A percentile compares a stretch with the other conserved stretches of the same genome.
Evolutionary conservation across 768 basidiomycete species (phyloP).

Genomic region (Mycena amicta): DNA sequence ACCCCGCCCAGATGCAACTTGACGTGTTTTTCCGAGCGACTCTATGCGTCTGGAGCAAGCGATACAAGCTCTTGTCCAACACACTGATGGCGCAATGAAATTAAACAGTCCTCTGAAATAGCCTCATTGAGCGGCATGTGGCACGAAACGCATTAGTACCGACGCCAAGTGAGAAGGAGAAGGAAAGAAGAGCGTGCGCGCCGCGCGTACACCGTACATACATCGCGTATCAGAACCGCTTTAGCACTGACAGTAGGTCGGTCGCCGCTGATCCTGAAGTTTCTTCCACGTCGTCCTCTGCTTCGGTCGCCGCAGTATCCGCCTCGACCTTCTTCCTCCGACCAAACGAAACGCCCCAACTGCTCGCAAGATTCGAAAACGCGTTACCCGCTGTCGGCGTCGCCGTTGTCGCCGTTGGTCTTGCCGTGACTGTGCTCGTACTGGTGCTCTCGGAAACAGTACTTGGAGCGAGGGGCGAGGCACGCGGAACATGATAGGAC

Average conservation of each 20-base stretch:
- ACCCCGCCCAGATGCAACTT: background rate
- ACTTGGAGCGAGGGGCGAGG: constrained; percentile 45
- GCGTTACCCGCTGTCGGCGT: constrained; percentile 50
- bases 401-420: constrained; percentile 21
- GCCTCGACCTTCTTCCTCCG: constrained; percentile 48
- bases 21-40: constrained; percentile 12
- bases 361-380: constrained; percentile 60
- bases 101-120: too few relatives aligned
- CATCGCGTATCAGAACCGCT: constrained; percentile 31
- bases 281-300: constrained; percentile 28
- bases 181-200: background rate
- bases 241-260: constrained; percentile 34
- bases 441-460: constrained; percentile 28
- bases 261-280: constrained; percentile 36
- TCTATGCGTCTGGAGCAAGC: background rate
- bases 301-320: constrained; percentile 30
- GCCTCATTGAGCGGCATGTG: too few relatives aligned
- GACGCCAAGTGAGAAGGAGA: background rate
- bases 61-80: background rate
- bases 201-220: background rate
- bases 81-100: too few relatives aligned
- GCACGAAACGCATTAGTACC: too few relatives aligned
- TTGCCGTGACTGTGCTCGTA: constrained; percentile 29
- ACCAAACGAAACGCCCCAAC: constrained; percentile 68
- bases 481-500: constrained; percentile 59